Base-by-base conservation (phyloP, 2,329 filamentous ascomycete genomes). In the Lanzia echinophila region DNA sequence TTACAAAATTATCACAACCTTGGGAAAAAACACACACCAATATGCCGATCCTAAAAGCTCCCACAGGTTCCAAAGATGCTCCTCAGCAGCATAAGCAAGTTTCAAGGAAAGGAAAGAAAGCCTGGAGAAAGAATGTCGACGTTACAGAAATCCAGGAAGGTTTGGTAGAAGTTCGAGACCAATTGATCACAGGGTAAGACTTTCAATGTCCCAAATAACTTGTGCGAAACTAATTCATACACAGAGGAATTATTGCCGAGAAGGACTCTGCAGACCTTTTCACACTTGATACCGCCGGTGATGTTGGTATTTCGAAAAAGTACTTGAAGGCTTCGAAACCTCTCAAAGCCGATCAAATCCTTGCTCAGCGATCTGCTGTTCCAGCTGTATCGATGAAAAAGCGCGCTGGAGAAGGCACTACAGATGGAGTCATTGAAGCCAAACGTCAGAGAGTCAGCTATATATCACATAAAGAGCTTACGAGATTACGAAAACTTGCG, bases 101-200 rank as follows among this genome's bases (percentile, higher is more conserved):
- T 24, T 97, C 92, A 5, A 81, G 94, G 68, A 99, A 99, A 71
- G 94, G 95, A 65, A 97, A 97, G 74, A 97, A 95, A 75, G 92
- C 94, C 32, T 99, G 94, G 94, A 82, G 94, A 68, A 99, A 97
- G 72, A 96, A 99, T 73, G 90, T 99, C 71, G 90, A 99, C 72
- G 82, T 97, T 58, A 86, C 88, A 28, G 86, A 95, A 58, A 82
- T 99, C 24, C 81, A 92, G 65, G 75, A 86, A 51, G 94, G 94
- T 57, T 81, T 99, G 33, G 86, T 90, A 59, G 79, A 87, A 66
- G 75, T 95, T 61, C 90, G 94, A 65, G 87, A 95, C 56, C 88
- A 97, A 74, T 86, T 96, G 58, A 94, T 95, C 62, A 81, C 86
- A 76, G 94, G 94, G 90, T 92, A 77, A 56, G 65, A 50, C 55